Evolutionary conservation across 768 basidiomycete genomes (phyloP).

Genomic region (Boletus subparvulus): DNA sequence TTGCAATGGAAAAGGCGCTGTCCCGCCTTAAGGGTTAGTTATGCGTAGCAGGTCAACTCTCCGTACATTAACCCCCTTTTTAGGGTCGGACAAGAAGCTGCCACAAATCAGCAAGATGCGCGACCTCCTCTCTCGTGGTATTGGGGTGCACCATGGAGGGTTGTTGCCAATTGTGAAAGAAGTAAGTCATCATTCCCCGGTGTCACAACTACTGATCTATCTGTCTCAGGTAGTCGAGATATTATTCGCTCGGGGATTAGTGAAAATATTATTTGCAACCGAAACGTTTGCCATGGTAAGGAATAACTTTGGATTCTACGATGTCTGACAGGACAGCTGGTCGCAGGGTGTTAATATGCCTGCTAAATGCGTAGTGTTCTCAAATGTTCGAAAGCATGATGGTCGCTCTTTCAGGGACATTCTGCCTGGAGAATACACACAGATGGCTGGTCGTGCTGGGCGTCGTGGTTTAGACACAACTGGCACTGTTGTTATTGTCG

Average conservation of each 20-base stretch:
- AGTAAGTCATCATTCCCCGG: slow-evolving; percentile 41
- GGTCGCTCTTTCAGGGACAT: slow-evolving; percentile 90
- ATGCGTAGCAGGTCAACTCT: not conserved
- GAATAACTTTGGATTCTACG: not conserved
- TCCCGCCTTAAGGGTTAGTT: slow-evolving; percentile 81
- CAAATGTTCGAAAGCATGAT: slow-evolving; percentile 92
- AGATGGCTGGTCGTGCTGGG: slow-evolving; percentile 98
- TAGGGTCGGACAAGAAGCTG: slow-evolving; percentile 87
- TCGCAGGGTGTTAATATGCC: slow-evolving; percentile 98
- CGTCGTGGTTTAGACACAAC: slow-evolving; percentile 93
- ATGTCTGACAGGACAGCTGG: slow-evolving; percentile 9
- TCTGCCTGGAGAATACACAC: slow-evolving; percentile 91
- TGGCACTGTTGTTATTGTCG: slow-evolving; percentile 91
- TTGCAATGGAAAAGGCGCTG: slow-evolving; percentile 89
- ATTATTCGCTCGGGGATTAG: slow-evolving; percentile 90
- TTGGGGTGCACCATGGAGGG: slow-evolving; percentile 97
- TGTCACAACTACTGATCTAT: slow-evolving; percentile 3
- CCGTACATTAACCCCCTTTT: slow-evolving; percentile 2
- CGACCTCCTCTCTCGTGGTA: slow-evolving; percentile 85
- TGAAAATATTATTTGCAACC: slow-evolving; percentile 96
- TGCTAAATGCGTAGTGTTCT: slow-evolving; percentile 95
- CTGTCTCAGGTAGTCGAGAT: slow-evolving; percentile 83
- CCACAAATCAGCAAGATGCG: slow-evolving; percentile 93
- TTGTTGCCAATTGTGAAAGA: slow-evolving; percentile 96
- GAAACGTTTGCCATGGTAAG: slow-evolving; percentile 98